Evolutionary conservation across 1,139 yeast species (phyloP), one percentile per base, ranked within the genome.

Genomic region (Arxiozyma bovina): DNA sequence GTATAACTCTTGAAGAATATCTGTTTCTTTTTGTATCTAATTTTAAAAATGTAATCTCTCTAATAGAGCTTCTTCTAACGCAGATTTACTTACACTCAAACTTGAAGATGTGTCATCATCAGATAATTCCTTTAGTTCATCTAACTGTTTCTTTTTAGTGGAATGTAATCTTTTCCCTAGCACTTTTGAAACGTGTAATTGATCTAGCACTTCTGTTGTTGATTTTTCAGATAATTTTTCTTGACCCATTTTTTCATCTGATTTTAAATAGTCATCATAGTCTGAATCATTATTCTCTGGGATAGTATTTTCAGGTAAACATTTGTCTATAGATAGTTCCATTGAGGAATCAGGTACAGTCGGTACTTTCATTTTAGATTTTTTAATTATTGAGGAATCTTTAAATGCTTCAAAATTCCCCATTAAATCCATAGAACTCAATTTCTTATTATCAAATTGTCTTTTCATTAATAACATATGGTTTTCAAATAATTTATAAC

Each of bases 11-110:
- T 2, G 4, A 34, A 9, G 2, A 34, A 34, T 34, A 12, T 34
- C 2, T 3, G 17, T 15, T 34, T 34, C 2, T 15, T 34, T n/a
- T 15, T 18, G 22, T 15, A 8, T 18, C 22, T 18, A 8, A 11
- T 46, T 20, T 55, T 53, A 63, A 57, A 64, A 63, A 48, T 64
- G 67, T 46, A 68, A 48, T 20, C 69, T 56, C 40, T 72, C 73
- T 61, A 70, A 60, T 50, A 73, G 56, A 1, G 79, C 79, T 52
- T 76, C 79, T 55, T 75, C 79, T 42, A 76, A 59, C 1, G 78
- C 79, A 1, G 78, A 75, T 55, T 73, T 73, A 52, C 75, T 71
- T 7, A 76, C 67, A 54, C 78, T 74, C 40, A 70, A 63, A 52
- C 60, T 67, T 1, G 70, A 67, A 12, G 65, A 59, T 11, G 61